Conservation (phyloP, 2,329 filamentous ascomycete genomes). For the Penicillium griseofulvum region DNA sequence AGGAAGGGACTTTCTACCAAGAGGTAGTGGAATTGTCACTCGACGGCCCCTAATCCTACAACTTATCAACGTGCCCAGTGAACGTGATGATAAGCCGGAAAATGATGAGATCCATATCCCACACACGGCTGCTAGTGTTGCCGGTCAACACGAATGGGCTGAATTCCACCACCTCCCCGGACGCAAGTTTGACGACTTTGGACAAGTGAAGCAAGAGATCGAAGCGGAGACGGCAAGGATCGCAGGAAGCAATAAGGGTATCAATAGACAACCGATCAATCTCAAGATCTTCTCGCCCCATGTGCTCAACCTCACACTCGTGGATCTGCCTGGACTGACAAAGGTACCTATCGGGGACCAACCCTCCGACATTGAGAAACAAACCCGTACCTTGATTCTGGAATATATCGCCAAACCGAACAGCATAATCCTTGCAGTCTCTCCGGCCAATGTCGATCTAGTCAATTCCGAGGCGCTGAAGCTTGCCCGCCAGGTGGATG, state of each 20-base stretch:
- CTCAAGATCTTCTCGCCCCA: constrained; percentile 97
- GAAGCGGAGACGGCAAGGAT: constrained; percentile 95
- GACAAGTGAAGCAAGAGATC: constrained; percentile 91
- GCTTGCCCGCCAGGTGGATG: constrained; percentile 93
- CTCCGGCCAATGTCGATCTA: constrained; percentile 94
- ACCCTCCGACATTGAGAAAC: constrained; percentile 96
- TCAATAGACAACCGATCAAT: constrained; percentile 96
- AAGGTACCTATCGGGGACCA: constrained; percentile 99
- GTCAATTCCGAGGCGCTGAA: constrained; percentile 98
- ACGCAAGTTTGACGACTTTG: constrained; percentile 85
- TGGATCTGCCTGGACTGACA: constrained; percentile 92
- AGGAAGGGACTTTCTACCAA: constrained; percentile 91
- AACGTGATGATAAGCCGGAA: constrained; percentile 66
- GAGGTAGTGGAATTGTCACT: constrained; percentile 95
- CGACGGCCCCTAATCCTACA: constrained; percentile 91
- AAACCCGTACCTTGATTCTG: constrained; percentile 91
- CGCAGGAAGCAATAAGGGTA: constrained; percentile 95
- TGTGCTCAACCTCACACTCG: constrained; percentile 91
- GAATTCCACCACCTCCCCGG: constrained; percentile 96
- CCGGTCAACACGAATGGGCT: constrained; percentile 72
- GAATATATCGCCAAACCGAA: constrained; percentile 99
- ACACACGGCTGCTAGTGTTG: constrained; percentile 74
- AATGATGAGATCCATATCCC: constrained; percentile 65
- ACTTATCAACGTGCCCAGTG: constrained; percentile 88
- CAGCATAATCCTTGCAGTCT: constrained; percentile 95